These are phyloP conservation scores for Penicillium thymicola DNA, from an alignment of 2,329 filamentous ascomycete genomes.

Conservation along the genomic window DNA sequence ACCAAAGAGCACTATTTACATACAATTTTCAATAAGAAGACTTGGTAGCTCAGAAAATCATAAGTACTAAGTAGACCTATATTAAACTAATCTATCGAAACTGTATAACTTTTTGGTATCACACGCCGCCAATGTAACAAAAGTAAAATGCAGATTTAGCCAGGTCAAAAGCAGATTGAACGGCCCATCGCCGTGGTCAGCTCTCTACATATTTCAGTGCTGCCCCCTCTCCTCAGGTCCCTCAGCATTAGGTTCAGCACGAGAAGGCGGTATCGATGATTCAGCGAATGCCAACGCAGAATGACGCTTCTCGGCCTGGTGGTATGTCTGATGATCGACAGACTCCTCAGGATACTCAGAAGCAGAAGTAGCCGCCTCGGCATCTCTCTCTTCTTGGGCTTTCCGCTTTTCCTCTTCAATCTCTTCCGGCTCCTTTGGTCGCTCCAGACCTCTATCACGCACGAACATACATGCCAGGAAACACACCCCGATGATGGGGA, in stretches of 20 bases:
- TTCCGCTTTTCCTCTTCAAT: slow-evolving; percentile 30
- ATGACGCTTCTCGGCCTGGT: slow-evolving; percentile 9
- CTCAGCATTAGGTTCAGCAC: neutral
- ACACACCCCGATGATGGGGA: slow-evolving; percentile 53
- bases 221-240: neutral
- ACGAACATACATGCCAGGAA: slow-evolving; percentile 52
- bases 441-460: slow-evolving; percentile 49
- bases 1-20: neutral
- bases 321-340: neutral
- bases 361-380: slow-evolving; percentile 13
- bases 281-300: slow-evolving; percentile 16
- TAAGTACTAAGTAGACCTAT: neutral
- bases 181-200: neutral
- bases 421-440: slow-evolving; percentile 32
- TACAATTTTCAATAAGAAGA: neutral
- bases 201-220: neutral
- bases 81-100: neutral
- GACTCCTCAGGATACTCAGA: slow-evolving; percentile 1
- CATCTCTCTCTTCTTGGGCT: slow-evolving; percentile 22
- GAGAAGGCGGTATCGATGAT: slow-evolving; percentile 14
- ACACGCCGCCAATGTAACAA: slow-evolving; percentile 9
- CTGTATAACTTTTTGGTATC: slow-evolving; percentile 8
- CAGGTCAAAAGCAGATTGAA: neutral
- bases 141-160: slow-evolving; percentile 1
- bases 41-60: neutral